Percentiles rank a stretch among this genome's conserved stretches.
Evolutionary conservation across 257 asterid species (phyloP).

Genomic region (Solanum okadae): DNA sequence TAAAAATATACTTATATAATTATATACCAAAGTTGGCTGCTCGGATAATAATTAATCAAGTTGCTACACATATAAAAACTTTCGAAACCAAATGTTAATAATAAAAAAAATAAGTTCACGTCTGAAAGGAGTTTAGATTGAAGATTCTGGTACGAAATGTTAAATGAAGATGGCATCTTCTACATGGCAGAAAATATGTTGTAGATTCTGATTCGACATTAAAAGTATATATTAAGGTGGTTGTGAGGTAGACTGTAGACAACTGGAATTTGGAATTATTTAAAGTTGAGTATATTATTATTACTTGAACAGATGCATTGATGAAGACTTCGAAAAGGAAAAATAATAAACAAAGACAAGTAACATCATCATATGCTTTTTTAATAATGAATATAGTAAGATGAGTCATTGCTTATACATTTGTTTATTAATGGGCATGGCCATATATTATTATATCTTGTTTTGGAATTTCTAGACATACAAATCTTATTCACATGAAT

Average conservation of each 20-base stretch:
- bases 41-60: neutral
- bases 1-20: too few relatives aligned
- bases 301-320: neutral
- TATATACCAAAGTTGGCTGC: neutral
- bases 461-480: neutral
- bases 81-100: neutral
- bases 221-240: neutral
- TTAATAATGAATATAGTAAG: neutral
- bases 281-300: neutral
- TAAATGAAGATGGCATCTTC: neutral
- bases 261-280: neutral
- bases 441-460: neutral
- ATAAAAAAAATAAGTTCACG: neutral
- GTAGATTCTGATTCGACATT: neutral
- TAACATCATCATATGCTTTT: neutral
- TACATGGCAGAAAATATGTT: neutral
- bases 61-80: neutral
- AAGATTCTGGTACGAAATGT: neutral
- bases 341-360: neutral
- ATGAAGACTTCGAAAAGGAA: neutral
- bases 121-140: neutral
- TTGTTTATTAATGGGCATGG: neutral
- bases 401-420: neutral
- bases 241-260: neutral
- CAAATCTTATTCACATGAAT: neutral